Conservation (phyloP, 2,329 filamentous ascomycete genomes). For the Hysterium pulicare region DNA sequence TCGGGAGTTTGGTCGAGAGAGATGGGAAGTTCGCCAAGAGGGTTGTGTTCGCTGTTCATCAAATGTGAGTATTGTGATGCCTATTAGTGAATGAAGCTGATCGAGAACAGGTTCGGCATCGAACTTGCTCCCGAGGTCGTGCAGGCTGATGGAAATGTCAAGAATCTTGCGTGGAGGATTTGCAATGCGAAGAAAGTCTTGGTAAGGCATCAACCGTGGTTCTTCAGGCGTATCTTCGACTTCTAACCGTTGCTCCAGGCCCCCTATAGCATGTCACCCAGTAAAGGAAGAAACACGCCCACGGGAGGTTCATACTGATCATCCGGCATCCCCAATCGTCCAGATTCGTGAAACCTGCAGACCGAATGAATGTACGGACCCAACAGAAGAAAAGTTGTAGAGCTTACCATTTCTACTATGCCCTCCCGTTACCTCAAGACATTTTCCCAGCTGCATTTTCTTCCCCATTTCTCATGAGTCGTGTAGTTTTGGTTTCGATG, state of each 20-base stretch:
- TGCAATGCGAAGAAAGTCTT: slow-evolving; percentile 94
- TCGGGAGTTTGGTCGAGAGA: slow-evolving; percentile 79
- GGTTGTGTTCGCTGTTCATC: slow-evolving; percentile 88
- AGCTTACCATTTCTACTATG: too few relatives aligned
- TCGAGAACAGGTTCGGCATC: slow-evolving; percentile 69
- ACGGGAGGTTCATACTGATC: slow-evolving; percentile 5
- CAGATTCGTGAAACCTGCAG: too few relatives aligned
- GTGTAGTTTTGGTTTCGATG: too few relatives aligned
- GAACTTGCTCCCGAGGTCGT: slow-evolving; percentile 94
- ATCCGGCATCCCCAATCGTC: neutral
- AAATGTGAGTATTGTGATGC: slow-evolving; percentile 63
- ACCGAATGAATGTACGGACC: too few relatives aligned
- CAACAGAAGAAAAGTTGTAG: too few relatives aligned
- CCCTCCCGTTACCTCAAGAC: too few relatives aligned
- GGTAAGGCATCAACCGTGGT: slow-evolving; percentile 52
- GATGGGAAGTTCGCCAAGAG: slow-evolving; percentile 85
- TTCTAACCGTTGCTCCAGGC: slow-evolving; percentile 24
- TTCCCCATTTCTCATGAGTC: too few relatives aligned
- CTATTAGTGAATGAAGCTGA: slow-evolving; percentile 10
- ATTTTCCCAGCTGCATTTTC: too few relatives aligned
- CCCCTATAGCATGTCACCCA: slow-evolving; percentile 49
- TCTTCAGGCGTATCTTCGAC: neutral
- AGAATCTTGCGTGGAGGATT: slow-evolving; percentile 88
- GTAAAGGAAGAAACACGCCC: slow-evolving; percentile 40
- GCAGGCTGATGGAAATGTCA: slow-evolving; percentile 83